phyloP scores from a whole-genome alignment of 352 stramenopile genomes.

The Phytophthora tentaculata region DNA sequence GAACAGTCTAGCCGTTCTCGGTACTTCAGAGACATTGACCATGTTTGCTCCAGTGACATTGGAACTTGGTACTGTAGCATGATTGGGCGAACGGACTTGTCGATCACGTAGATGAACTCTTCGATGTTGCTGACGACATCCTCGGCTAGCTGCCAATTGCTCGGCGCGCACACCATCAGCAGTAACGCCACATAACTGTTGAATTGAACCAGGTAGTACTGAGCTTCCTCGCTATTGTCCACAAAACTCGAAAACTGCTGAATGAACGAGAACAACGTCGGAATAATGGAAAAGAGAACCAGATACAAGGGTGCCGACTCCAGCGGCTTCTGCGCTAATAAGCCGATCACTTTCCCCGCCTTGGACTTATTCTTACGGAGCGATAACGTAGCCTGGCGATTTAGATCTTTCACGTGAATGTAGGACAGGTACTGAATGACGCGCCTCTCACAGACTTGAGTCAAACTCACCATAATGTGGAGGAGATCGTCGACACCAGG shows the following conservation, averaged over 20 bases:
- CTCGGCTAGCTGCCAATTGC: slow-evolving; percentile 44
- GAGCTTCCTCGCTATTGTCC: slow-evolving; percentile 36
- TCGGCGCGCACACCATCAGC: slow-evolving; percentile 37
- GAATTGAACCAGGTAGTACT: slow-evolving; percentile 31
- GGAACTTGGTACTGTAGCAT: slow-evolving; percentile 26
- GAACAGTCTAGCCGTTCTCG: slow-evolving; percentile 37
- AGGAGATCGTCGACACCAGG: slow-evolving; percentile 49
- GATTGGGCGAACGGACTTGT: slow-evolving; percentile 46
- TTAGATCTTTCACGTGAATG: slow-evolving; percentile 56
- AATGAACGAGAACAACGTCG: slow-evolving; percentile 59
- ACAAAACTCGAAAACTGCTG: slow-evolving; percentile 60
- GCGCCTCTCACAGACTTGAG: slow-evolving; percentile 36
- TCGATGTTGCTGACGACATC: slow-evolving; percentile 39
- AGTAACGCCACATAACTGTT: slow-evolving; percentile 45
- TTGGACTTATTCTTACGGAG: slow-evolving; percentile 60
- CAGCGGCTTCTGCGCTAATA: slow-evolving; percentile 36
- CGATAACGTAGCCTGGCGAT: slow-evolving; percentile 45
- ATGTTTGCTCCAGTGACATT: slow-evolving; percentile 34
- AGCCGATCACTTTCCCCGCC: slow-evolving; percentile 23
- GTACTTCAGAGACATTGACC: slow-evolving; percentile 31
- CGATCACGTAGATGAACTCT: slow-evolving; percentile 54
- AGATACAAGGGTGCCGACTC: slow-evolving; percentile 48
- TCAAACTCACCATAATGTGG: slow-evolving; percentile 41
- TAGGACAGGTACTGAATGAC: slow-evolving; percentile 45
- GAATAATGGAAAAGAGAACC: slow-evolving; percentile 47